These are phyloP conservation scores for Schizonepeta tenuifolia DNA, from an alignment of 257 asterid genomes.

Conservation along the genomic window DNA sequence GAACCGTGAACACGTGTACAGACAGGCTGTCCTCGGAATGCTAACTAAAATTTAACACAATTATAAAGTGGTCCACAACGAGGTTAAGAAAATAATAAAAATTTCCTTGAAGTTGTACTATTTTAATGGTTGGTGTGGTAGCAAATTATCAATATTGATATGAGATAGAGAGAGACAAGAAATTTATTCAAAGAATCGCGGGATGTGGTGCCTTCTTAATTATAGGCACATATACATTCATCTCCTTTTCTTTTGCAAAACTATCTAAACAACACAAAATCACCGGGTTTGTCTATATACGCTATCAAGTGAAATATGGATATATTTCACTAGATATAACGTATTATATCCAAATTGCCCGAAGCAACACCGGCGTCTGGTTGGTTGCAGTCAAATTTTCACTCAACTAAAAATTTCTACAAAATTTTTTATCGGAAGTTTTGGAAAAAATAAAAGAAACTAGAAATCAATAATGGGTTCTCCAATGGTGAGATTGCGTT, in stretches of 20 bases:
- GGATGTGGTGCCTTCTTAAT: not conserved
- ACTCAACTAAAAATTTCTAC: constrained; percentile 14
- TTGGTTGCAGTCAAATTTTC: constrained; percentile 34
- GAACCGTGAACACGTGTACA: too few species aligned
- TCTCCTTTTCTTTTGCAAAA: not conserved
- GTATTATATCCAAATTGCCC: not conserved
- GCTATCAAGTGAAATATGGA: not conserved
- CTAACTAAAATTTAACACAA: too few species aligned
- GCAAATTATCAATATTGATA: not conserved
- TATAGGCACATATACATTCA: constrained; percentile 19
- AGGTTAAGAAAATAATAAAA: too few species aligned
- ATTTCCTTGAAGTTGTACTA: not conserved
- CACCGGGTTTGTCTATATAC: constrained; percentile 28
- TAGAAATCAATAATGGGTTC: constrained; percentile 92
- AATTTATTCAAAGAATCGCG: not conserved
- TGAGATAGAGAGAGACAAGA: not conserved
- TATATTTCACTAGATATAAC: not conserved
- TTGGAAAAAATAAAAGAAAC: not conserved
- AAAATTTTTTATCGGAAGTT: not conserved
- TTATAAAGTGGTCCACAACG: too few species aligned
- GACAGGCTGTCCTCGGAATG: too few species aligned
- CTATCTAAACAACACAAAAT: constrained; percentile 44
- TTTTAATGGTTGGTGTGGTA: not conserved
- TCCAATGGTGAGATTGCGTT: constrained; percentile 82
- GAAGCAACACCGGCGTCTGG: constrained; percentile 46